Evolutionary conservation across 1,284 basidiomycete species (phyloP).

Genomic region (Leccinum subatratum): DNA sequence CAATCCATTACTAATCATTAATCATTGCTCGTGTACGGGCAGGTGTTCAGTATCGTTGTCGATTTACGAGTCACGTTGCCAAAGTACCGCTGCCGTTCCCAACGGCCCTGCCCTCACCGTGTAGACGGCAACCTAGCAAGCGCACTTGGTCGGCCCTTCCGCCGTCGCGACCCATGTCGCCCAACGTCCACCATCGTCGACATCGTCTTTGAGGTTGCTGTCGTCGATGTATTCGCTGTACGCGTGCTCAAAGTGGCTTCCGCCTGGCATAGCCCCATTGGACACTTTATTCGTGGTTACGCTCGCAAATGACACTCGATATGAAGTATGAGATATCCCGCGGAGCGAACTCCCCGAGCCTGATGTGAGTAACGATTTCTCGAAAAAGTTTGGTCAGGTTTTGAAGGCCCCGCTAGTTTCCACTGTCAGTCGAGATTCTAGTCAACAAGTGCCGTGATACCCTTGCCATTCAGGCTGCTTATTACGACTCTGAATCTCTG

Average conservation of each 20-base stretch:
- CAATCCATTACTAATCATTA: too few species aligned
- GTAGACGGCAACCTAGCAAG: too few species aligned
- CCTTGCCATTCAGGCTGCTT: conserved; percentile 17
- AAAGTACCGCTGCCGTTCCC: too few species aligned
- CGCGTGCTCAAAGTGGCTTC: conserved; percentile 35
- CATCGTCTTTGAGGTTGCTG: too few species aligned
- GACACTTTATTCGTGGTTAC: conserved; percentile 46
- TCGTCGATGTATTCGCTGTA: too few species aligned
- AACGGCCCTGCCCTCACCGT: too few species aligned
- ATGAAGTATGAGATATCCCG: conserved; percentile 28
- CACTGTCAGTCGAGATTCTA: conserved; percentile 43
- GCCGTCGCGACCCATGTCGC: too few species aligned
- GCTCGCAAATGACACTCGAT: conserved; percentile 29
- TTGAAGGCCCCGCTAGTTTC: conserved; percentile 34
- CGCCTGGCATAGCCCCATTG: conserved; percentile 37
- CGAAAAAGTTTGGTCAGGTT: conserved; percentile 1
- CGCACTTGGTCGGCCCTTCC: too few species aligned
- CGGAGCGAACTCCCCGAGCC: conserved; percentile 42
- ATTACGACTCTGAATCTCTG: conserved; percentile 16
- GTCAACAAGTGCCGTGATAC: conserved; percentile 30
- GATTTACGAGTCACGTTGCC: too few species aligned
- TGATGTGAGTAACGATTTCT: conserved; percentile 36
- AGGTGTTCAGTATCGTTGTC: too few species aligned
- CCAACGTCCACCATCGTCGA: too few species aligned
- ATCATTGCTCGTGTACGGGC: too few species aligned